Percentiles rank a stretch among this genome's conserved stretches.
Evolutionary conservation across 495 filamentous ascomycete genomes (phyloP).

Genomic region (Penicillium taxi): DNA sequence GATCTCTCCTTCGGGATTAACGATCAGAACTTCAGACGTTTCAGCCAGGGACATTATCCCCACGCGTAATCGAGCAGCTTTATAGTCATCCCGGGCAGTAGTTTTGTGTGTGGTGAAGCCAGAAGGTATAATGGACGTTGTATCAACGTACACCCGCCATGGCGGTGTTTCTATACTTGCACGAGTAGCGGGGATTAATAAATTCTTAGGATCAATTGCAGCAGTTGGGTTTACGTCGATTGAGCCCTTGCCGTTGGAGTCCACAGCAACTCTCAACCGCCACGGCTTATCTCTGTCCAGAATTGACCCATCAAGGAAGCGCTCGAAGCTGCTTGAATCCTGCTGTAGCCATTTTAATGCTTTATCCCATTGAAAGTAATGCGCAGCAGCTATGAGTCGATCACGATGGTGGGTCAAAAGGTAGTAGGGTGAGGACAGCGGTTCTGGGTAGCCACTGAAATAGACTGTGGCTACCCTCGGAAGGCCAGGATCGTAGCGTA

Average conservation of each 20-base stretch:
- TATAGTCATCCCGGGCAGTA: conserved; percentile 57
- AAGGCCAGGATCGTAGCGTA: conserved; percentile 66
- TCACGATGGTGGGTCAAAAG: conserved; percentile 76
- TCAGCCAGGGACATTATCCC: conserved; percentile 45
- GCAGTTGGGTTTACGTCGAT: conserved; percentile 45
- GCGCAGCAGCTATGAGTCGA: conserved; percentile 67
- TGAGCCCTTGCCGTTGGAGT: conserved; percentile 38
- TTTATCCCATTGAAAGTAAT: conserved; percentile 54
- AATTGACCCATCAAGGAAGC: conserved; percentile 29
- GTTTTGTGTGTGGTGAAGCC: conserved; percentile 72
- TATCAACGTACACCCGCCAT: conserved; percentile 53
- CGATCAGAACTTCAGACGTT: conserved; percentile 62
- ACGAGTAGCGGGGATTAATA: conserved; percentile 43
- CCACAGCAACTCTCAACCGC: conserved; percentile 49
- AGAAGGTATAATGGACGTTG: conserved; percentile 42
- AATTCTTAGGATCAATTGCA: conserved; percentile 38
- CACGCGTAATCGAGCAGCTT: conserved; percentile 49
- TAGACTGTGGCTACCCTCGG: conserved; percentile 27
- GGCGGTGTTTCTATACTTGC: conserved; percentile 3
- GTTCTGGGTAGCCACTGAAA: conserved; percentile 34
- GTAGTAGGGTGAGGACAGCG: conserved; percentile 61
- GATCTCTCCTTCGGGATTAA: conserved; percentile 57
- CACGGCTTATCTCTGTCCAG: conserved; percentile 30
- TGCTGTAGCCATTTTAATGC: conserved; percentile 26
- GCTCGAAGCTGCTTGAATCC: conserved; percentile 20